A percentile compares a stretch with the other conserved stretches of the same genome.
Conservation (phyloP, 1,284 basidiomycete species). For the Tetrapyrgos nigripes region DNA sequence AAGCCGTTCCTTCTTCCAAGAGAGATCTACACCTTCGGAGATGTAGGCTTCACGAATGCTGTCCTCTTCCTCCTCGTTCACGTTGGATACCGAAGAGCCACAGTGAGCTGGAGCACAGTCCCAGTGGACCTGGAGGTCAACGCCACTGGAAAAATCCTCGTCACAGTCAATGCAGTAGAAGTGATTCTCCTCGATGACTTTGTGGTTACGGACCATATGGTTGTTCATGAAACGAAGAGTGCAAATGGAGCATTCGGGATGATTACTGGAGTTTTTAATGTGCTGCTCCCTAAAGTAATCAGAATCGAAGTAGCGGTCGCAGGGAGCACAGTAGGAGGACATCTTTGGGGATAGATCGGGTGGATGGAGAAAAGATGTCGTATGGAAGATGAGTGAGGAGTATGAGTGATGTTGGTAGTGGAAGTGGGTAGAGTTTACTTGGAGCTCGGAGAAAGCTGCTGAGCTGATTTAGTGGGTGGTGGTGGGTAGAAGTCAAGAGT, state of each 20-base stretch:
- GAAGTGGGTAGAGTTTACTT: too few species aligned
- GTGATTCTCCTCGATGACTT: constrained; percentile 18
- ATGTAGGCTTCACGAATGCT: constrained; percentile 7
- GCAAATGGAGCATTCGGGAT: constrained; percentile 26
- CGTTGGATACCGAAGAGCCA: constrained; percentile 20
- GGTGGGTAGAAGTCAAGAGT: too few species aligned
- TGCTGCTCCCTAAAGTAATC: constrained; percentile 1
- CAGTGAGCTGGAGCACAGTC: constrained; percentile 10
- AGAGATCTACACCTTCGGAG: constrained; percentile 18
- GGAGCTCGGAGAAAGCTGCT: too few species aligned
- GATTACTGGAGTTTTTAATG: constrained; percentile 16
- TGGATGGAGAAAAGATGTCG: too few species aligned
- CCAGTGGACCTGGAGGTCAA: constrained; percentile 14
- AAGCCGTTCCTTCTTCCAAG: neutral
- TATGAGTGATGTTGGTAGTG: too few species aligned
- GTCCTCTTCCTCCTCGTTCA: constrained; percentile 6
- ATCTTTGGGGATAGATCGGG: too few species aligned
- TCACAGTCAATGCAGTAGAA: constrained; percentile 26
- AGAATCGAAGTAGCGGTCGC: constrained; percentile 25
- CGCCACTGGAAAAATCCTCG: constrained; percentile 2
- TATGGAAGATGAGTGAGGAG: too few species aligned
- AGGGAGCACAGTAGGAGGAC: constrained; percentile 25
- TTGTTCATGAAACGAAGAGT: constrained; percentile 23
- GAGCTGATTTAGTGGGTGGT: too few species aligned
- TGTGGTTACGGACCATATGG: constrained; percentile 23